phyloP scores from a whole-genome alignment of 179 eudicot species.

The Gypsophila paniculata region DNA sequence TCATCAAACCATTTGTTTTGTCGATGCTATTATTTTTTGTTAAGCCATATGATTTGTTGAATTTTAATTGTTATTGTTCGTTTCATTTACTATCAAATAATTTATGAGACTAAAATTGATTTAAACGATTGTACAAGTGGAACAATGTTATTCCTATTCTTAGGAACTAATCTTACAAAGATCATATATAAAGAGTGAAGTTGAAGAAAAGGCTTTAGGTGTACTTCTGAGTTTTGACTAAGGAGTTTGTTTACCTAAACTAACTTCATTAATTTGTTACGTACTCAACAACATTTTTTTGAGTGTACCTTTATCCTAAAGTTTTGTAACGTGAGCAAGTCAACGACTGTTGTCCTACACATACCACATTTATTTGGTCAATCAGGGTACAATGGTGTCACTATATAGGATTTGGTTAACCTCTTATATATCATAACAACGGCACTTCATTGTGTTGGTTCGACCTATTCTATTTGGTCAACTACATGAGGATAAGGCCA shows the following conservation, averaged over 20 bases:
- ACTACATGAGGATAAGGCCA: background rate
- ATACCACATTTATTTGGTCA: background rate
- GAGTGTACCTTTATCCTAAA: background rate
- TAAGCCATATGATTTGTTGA: too few relatives aligned
- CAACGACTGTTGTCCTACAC: constrained; percentile 21
- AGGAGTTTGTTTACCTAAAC: constrained; percentile 61
- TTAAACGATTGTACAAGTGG: too few relatives aligned
- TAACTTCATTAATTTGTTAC: background rate
- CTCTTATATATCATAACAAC: background rate
- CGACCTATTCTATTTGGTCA: background rate
- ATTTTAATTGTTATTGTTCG: too few relatives aligned
- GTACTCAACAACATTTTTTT: constrained; percentile 7
- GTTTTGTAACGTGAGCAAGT: background rate
- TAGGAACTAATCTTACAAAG: too few relatives aligned
- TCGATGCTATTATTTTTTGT: too few relatives aligned
- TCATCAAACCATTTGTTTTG: too few relatives aligned
- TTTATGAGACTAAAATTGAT: too few relatives aligned
- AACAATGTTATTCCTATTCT: too few relatives aligned
- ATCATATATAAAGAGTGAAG: constrained; percentile 28
- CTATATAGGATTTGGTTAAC: constrained; percentile 13
- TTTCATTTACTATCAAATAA: too few relatives aligned
- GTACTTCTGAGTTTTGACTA: background rate
- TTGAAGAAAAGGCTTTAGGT: constrained; percentile 17
- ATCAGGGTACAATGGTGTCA: background rate
- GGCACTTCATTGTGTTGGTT: constrained; percentile 8